Evolutionary conservation across 768 basidiomycete genomes (phyloP).

Genomic region (Tulasnella sp.): DNA sequence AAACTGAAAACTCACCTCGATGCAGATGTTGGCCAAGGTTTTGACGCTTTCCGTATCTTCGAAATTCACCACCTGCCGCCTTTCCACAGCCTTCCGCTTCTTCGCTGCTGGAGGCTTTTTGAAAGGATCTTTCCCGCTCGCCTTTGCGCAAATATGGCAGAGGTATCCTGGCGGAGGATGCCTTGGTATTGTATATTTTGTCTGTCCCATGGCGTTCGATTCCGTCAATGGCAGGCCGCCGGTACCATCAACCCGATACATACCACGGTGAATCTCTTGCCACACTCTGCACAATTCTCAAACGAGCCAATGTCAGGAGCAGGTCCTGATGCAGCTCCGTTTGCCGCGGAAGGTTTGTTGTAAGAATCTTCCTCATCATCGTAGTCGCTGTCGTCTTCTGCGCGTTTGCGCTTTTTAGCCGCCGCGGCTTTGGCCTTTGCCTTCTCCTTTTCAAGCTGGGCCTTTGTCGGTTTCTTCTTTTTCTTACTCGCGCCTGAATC

Average conservation of each 20-base stretch:
- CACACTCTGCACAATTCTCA: constrained; percentile 71
- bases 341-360: constrained; percentile 50
- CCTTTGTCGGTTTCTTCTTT: constrained; percentile 48
- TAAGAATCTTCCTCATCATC: constrained; percentile 45
- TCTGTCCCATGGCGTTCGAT: constrained; percentile 41
- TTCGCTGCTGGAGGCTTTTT: constrained; percentile 60
- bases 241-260: constrained; percentile 27
- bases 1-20: constrained; percentile 46
- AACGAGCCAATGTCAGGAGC: constrained; percentile 68
- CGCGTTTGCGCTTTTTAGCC: constrained; percentile 23
- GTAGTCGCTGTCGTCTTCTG: constrained; percentile 23
- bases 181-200: constrained; percentile 75
- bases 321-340: constrained; percentile 32
- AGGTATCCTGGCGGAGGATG: constrained; percentile 66
- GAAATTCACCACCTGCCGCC: constrained; percentile 56
- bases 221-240: background rate
- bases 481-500: constrained; percentile 35
- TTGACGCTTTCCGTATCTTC: constrained; percentile 57
- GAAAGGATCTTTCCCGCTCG: constrained; percentile 73
- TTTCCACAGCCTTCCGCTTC: constrained; percentile 62
- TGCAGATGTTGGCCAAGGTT: constrained; percentile 69
- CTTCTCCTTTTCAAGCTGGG: constrained; percentile 23
- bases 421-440: constrained; percentile 27
- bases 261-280: constrained; percentile 83
- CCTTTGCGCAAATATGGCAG: constrained; percentile 77